Evolutionary conservation across 495 filamentous ascomycete species (phyloP).

Genomic region (Talaromyces stipitatus): DNA sequence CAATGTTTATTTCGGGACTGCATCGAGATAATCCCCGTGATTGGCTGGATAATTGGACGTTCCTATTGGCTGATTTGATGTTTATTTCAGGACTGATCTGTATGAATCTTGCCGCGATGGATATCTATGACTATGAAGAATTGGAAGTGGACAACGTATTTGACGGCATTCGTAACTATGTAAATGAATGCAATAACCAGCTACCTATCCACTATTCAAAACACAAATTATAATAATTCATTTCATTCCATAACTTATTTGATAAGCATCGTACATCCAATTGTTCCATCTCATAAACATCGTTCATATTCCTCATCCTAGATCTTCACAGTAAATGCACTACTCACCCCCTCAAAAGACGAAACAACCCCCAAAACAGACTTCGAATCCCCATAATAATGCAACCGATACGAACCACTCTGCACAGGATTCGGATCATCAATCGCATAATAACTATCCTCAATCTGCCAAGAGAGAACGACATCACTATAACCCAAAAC

Average conservation of each 20-base stretch:
- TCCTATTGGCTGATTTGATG: too few species aligned
- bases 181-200: too few species aligned
- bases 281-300: background rate
- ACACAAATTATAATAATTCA: too few species aligned
- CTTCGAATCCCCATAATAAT: conserved; percentile 84
- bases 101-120: too few species aligned
- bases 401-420: conserved; percentile 66
- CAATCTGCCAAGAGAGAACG: conserved; percentile 71
- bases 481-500: conserved; percentile 75
- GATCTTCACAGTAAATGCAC: conserved; percentile 47
- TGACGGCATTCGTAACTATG: too few species aligned
- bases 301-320: background rate
- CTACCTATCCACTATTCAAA: too few species aligned
- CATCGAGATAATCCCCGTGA: background rate
- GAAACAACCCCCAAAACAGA: conserved; percentile 55
- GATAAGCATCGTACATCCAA: too few species aligned
- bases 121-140: too few species aligned
- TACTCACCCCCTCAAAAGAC: conserved; percentile 69
- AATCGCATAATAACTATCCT: conserved; percentile 40
- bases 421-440: conserved; percentile 30
- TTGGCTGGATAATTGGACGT: background rate
- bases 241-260: too few species aligned
- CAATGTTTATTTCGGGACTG: background rate
- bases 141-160: too few species aligned
- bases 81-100: too few species aligned